Conservation (phyloP, 257 asterid species). For the Solanum microdontum region DNA sequence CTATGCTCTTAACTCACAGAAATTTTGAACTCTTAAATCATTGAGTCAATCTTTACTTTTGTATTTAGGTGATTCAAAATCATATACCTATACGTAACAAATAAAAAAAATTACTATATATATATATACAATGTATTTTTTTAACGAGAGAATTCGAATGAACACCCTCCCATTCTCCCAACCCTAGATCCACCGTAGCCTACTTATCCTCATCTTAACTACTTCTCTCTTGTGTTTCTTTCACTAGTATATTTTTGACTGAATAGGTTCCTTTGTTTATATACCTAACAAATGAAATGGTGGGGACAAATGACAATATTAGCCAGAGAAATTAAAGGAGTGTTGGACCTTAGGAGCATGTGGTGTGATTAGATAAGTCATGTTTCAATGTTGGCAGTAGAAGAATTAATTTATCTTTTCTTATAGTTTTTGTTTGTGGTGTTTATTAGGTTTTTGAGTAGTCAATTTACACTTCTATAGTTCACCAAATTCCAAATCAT, state of each 20-base stretch:
- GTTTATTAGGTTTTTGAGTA: neutral
- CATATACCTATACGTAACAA: too few relatives aligned
- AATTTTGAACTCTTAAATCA: neutral
- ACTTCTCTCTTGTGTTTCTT: neutral
- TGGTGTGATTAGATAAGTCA: neutral
- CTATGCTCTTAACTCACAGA: too few relatives aligned
- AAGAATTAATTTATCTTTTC: neutral
- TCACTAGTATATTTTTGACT: neutral
- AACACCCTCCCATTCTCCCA: rapidly evolving
- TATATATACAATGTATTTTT: too few relatives aligned
- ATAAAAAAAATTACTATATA: too few relatives aligned
- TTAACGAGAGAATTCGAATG: too few relatives aligned
- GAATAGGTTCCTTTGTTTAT: neutral
- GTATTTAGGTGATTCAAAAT: too few relatives aligned
- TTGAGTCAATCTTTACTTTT: too few relatives aligned
- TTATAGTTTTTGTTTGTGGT: neutral
- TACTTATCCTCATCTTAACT: neutral
- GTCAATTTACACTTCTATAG: neutral
- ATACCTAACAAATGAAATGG: neutral
- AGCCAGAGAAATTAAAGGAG: neutral
- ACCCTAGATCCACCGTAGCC: neutral
- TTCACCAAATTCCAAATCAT: neutral
- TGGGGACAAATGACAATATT: neutral
- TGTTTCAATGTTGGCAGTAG: neutral
- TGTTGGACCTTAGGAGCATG: neutral